A percentile compares a stretch with the other conserved stretches of the same genome.
Evolutionary conservation across 495 filamentous ascomycete genomes (phyloP).

Genomic region (Staphylotrichum longicolle): DNA sequence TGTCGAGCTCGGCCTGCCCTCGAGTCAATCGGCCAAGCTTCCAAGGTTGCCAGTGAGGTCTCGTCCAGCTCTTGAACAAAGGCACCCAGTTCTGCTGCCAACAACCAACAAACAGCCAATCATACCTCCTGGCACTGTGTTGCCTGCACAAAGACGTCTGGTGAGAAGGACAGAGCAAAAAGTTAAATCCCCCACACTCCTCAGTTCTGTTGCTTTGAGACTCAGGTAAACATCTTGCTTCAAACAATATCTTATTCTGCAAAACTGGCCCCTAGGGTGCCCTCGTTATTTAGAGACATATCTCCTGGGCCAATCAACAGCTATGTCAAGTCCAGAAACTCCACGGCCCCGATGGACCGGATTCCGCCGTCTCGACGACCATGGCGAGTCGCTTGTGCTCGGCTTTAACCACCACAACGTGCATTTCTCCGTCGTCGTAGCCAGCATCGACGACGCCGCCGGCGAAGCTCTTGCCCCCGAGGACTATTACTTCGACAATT

Average conservation of each 20-base stretch:
- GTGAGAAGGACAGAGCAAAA: background rate
- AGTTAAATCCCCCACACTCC: background rate
- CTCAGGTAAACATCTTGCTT: background rate
- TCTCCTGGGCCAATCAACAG: background rate
- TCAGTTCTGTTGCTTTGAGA: background rate
- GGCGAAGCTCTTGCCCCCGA: conserved; percentile 1
- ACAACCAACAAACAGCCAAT: conserved; percentile 4
- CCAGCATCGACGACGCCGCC: conserved; percentile 1
- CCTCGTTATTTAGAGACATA: background rate
- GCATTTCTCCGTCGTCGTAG: conserved; percentile 1
- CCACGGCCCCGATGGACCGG: background rate
- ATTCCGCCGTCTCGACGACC: background rate
- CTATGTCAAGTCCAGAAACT: background rate
- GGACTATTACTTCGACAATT: conserved; percentile 1
- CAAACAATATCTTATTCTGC: background rate
- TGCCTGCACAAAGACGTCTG: background rate
- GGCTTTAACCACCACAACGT: background rate
- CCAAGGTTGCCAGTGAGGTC: no score
- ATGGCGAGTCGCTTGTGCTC: background rate
- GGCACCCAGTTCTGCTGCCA: background rate
- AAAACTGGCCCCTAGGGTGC: background rate
- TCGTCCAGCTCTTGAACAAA: no score
- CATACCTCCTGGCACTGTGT: background rate
- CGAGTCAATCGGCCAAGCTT: no score
- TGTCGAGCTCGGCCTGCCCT: no score